Base-by-base conservation (phyloP, 1,139 yeast species). In the Meyerozyma smithsonii region DNA sequence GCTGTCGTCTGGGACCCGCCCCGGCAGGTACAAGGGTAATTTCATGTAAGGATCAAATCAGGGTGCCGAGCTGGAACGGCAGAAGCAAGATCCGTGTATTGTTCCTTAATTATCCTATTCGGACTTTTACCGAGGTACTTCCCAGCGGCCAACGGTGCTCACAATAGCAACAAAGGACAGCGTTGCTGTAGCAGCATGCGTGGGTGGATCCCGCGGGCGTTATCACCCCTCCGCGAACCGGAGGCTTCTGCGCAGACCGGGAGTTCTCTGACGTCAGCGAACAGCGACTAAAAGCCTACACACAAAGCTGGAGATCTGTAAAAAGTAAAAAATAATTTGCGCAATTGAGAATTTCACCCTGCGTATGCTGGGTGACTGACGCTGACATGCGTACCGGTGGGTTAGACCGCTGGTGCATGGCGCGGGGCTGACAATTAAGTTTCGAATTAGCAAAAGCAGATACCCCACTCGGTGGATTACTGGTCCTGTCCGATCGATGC, bases 401-500 rank as follows among this genome's bases (percentile, higher is more conserved):
- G 25, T 12, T 11, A 23, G 3, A 12, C 25, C 25, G 25, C 25
- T 12, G n/a, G 6, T 12, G 25, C 25, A 5, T 23, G 25, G n/a
- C 25, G 25, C 25, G 12, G 3, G 12, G 25, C 10, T 8, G 8
- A 20, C 24, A 6, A 21, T 8, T 11, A 21, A 4, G 2, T 21
- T 21, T 11, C 24, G 24, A 8, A 3, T 8, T 21, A 8, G 24
- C 18, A 14, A 28, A 8, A 11, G n/a, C n/a, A n/a, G n/a, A 2
- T 30, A 18, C 34, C 34, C 34, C 34, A 17, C 33, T 28, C n/a
- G 33, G 20, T 8, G 10, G n/a, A 8, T 8, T 14, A n/a, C n/a
- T n/a, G n/a, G 11, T 14, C 21, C 34, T 11, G n/a, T 30, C 21
- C 23, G 32, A 28, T 28, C 34, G 34, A 18, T 30, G 34, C 17